These are phyloP conservation scores for Blepharisma undulans DNA, from an alignment of 169 alveolate genomes.

Conservation along the genomic window DNA sequence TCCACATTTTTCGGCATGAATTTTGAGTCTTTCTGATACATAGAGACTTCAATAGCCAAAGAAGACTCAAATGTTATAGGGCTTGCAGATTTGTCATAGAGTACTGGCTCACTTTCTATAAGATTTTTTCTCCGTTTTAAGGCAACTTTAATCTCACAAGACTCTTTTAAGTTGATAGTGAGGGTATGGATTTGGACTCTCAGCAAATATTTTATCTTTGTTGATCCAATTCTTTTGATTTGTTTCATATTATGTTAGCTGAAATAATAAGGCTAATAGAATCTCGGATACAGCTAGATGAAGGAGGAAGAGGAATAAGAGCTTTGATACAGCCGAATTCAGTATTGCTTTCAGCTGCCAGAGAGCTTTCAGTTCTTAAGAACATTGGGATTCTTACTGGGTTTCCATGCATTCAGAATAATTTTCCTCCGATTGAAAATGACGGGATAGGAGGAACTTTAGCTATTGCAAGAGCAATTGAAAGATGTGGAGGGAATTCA, in stretches of 20 bases:
- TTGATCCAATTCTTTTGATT: background rate
- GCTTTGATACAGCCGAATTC: slow-evolving; percentile 36
- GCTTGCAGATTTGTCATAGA: background rate
- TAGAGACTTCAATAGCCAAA: background rate
- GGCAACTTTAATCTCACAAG: background rate
- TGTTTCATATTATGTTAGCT: background rate
- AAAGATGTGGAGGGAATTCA: background rate
- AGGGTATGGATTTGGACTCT: background rate
- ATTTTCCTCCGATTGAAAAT: slow-evolving; percentile 38
- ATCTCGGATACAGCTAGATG: slow-evolving; percentile 43
- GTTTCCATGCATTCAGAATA: slow-evolving; percentile 43
- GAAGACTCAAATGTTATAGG: background rate
- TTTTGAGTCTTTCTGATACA: background rate
- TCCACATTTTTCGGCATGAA: background rate
- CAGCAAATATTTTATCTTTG: background rate
- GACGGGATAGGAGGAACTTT: slow-evolving; percentile 56
- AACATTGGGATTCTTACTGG: slow-evolving; percentile 50
- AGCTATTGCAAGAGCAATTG: slow-evolving; percentile 38
- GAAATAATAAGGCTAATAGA: background rate
- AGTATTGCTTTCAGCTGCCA: background rate
- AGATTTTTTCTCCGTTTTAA: background rate
- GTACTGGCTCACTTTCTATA: background rate
- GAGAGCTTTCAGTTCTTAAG: background rate
- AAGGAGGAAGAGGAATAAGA: slow-evolving; percentile 51
- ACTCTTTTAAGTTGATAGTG: background rate